Percentiles rank a stretch among this genome's conserved stretches.
Conservation (phyloP, 2,329 filamentous ascomycete species). For the Raffaelea arxii region DNA sequence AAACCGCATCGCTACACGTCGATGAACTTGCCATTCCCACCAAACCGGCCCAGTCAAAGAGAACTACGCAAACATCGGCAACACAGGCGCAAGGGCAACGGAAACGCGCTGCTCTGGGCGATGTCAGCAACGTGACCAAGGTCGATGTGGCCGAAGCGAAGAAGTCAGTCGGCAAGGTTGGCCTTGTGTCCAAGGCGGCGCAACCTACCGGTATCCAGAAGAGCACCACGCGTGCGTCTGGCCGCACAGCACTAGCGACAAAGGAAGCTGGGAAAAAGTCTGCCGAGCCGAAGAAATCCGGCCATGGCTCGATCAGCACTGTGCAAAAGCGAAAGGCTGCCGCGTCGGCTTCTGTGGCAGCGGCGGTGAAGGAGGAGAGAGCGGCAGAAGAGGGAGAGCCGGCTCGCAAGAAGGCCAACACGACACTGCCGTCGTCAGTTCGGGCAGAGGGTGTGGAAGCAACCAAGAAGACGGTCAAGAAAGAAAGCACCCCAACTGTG, state of each 20-base stretch:
- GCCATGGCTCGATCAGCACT: constrained; percentile 56
- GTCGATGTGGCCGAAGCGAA: constrained; percentile 61
- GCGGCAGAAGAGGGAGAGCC: constrained; percentile 58
- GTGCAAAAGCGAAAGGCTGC: constrained; percentile 57
- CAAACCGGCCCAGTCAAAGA: constrained; percentile 63
- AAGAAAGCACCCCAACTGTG: constrained; percentile 15
- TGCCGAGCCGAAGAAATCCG: constrained; percentile 59
- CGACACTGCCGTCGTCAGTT: constrained; percentile 31
- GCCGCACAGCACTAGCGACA: constrained; percentile 37
- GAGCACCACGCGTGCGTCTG: constrained; percentile 56
- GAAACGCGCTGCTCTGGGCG: constrained; percentile 78
- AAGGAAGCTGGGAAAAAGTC: constrained; percentile 46
- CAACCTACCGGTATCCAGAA: constrained; percentile 79
- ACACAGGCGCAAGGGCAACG: constrained; percentile 32
- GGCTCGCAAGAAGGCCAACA: constrained; percentile 53
- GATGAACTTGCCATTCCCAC: constrained; percentile 49
- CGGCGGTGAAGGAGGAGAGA: constrained; percentile 50
- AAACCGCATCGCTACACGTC: constrained; percentile 63
- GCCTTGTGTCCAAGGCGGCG: constrained; percentile 68
- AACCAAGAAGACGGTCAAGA: background rate
- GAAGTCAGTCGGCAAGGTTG: constrained; percentile 59
- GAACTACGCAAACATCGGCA: constrained; percentile 39
- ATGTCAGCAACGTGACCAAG: constrained; percentile 93
- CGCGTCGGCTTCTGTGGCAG: constrained; percentile 27
- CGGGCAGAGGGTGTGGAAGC: background rate